Conservation (phyloP, 2,329 filamentous ascomycete species). For the Botrytis pseudocinerea region DNA sequence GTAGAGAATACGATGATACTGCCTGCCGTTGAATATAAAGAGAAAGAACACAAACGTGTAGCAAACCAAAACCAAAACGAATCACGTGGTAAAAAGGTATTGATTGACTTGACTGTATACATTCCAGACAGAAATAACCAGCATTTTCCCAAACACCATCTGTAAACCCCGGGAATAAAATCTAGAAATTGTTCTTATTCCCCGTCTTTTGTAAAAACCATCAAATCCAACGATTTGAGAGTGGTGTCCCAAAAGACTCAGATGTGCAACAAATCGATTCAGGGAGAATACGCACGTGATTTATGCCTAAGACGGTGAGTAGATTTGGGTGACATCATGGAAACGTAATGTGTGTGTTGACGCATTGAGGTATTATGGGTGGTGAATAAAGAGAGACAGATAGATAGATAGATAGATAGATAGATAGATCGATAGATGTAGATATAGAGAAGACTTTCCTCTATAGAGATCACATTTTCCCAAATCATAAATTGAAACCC, state of each 20-base stretch:
- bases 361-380: no score
- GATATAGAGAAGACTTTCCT: neutral
- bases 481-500: no score
- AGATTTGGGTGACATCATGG: neutral
- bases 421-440: neutral
- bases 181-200: neutral
- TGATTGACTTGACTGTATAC: no score
- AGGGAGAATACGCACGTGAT: accelerated
- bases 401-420: neutral
- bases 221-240: neutral
- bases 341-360: neutral
- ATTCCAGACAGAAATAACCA: neutral
- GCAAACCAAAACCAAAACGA: neutral
- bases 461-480: neutral
- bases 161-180: neutral
- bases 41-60: neutral
- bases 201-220: neutral
- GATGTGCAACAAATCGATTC: neutral
- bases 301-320: neutral
- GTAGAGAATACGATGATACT: neutral
- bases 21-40: neutral
- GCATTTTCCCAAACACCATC: neutral
- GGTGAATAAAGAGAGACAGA: neutral
- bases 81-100: neutral
- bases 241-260: neutral